phyloP scores from a whole-genome alignment of 1,284 basidiomycete species.

The Ceraceosorus bombacis region DNA sequence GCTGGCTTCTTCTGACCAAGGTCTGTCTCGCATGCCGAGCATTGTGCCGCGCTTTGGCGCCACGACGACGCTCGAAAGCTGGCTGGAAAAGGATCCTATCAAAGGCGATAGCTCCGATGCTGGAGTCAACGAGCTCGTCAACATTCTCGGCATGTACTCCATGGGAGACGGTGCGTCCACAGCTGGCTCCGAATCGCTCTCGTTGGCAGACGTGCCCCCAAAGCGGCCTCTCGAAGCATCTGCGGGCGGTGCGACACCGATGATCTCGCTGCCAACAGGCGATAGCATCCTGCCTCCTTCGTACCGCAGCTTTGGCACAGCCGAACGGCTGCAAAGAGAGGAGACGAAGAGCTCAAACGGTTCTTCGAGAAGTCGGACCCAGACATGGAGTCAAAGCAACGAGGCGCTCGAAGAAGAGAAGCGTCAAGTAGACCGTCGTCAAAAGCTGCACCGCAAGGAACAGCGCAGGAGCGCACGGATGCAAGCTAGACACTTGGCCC shows the following conservation, averaged over 20 bases:
- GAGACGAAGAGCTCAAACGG: background rate
- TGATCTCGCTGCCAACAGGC: background rate
- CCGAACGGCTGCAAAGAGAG: background rate
- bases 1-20: background rate
- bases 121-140: background rate
- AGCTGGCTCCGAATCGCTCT: too few species aligned
- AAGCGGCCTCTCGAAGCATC: background rate
- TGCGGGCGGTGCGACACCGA: background rate
- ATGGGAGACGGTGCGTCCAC: background rate
- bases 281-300: background rate
- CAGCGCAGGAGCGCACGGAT: background rate
- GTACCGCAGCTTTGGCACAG: too few species aligned
- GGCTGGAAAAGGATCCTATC: constrained; percentile 18
- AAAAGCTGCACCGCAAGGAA: background rate
- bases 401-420: background rate
- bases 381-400: background rate
- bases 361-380: background rate
- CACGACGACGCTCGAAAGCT: constrained; percentile 34
- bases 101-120: background rate
- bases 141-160: background rate
- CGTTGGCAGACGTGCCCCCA: too few species aligned
- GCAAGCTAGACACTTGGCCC: background rate
- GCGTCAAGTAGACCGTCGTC: background rate
- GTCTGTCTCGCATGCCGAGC: constrained; percentile 23
- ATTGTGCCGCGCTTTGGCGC: constrained; percentile 38